These are phyloP conservation scores for Echinochloa phyllopogon DNA, from an alignment of 176 grass and related monocot genomes.

Conservation along the genomic window DNA sequence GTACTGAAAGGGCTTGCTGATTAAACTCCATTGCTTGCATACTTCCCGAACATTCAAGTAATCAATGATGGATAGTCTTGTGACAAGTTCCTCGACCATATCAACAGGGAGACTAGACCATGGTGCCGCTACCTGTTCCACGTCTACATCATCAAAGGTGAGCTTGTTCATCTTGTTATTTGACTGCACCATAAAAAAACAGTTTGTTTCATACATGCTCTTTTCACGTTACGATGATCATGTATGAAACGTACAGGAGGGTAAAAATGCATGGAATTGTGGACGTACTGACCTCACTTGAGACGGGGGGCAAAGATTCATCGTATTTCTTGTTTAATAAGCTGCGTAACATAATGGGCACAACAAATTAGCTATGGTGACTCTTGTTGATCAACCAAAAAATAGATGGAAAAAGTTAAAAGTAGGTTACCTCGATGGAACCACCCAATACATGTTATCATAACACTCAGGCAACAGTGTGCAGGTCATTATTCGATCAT, in stretches of 20 bases:
- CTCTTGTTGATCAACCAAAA: not conserved
- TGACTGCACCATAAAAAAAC: not conserved
- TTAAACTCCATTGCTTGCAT: constrained; percentile 28
- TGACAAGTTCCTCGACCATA: constrained; percentile 19
- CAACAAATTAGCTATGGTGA: not conserved
- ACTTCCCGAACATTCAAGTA: not conserved
- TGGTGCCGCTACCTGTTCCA: not conserved
- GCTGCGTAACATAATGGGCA: too few species aligned
- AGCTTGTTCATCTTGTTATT: not conserved
- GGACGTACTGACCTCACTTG: not conserved
- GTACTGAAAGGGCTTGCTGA: not conserved
- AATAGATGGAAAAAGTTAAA: not conserved
- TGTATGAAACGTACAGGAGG: not conserved
- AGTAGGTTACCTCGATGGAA: not conserved
- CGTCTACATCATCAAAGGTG: not conserved
- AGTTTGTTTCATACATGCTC: not conserved
- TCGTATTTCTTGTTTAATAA: not conserved
- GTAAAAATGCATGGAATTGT: not conserved
- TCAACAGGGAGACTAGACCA: constrained; percentile 25
- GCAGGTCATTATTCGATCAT: constrained; percentile 8
- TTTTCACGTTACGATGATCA: not conserved
- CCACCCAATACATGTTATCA: not conserved
- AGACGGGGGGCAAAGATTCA: not conserved
- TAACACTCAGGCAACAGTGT: not conserved
- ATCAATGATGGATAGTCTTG: constrained; percentile 21